phyloP scores from a whole-genome alignment of 805 yeast species.

The Ogataea populi-albae region DNA sequence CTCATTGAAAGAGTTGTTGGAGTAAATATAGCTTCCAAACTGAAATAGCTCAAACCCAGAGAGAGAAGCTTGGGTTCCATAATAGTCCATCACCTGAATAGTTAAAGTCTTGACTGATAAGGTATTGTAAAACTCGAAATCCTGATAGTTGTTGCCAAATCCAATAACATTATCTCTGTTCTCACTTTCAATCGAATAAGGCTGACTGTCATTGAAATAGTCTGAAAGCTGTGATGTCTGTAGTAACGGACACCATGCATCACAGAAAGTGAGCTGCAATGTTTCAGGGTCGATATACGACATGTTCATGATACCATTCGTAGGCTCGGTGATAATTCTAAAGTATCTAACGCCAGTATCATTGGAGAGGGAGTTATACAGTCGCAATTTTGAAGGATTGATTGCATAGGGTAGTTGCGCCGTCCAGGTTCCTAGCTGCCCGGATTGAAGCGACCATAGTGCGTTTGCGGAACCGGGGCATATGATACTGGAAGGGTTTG shows the following conservation, averaged over 20 bases:
- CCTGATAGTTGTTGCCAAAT: constrained; percentile 59
- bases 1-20: constrained; percentile 69
- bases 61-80: constrained; percentile 67
- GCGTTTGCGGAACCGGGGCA: constrained; percentile 52
- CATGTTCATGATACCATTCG: constrained; percentile 87
- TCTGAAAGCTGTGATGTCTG: constrained; percentile 34
- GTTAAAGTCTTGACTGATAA: constrained; percentile 60
- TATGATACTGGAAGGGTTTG: constrained; percentile 37
- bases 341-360: constrained; percentile 54
- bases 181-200: constrained; percentile 14
- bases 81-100: constrained; percentile 61
- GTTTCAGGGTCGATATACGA: constrained; percentile 77
- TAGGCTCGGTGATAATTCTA: constrained; percentile 72
- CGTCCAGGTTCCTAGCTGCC: constrained; percentile 61
- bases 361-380: constrained; percentile 56
- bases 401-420: constrained; percentile 55
- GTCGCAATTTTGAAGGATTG: constrained; percentile 67
- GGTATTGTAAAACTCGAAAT: constrained; percentile 74
- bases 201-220: constrained; percentile 3
- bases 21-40: constrained; percentile 59
- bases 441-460: constrained; percentile 51
- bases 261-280: constrained; percentile 61
- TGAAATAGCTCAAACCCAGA: constrained; percentile 72
- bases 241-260: constrained; percentile 82
- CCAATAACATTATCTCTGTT: constrained; percentile 25